phyloP scores from a whole-genome alignment of 1,284 basidiomycete genomes.

The Rhodotorula sp. region DNA sequence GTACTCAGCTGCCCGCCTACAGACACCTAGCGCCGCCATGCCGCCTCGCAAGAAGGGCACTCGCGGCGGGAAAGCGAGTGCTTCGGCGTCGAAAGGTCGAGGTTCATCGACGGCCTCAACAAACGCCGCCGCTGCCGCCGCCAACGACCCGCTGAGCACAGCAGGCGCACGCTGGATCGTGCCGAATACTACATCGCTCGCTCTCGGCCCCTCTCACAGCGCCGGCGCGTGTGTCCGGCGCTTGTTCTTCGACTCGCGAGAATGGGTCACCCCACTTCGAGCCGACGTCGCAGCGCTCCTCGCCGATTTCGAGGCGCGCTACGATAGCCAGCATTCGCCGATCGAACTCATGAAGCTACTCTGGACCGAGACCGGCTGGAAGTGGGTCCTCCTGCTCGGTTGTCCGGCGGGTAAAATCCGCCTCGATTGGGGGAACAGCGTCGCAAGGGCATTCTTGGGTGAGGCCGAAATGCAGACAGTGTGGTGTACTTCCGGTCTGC shows the following conservation, averaged over 20 bases:
- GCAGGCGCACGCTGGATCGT: not conserved
- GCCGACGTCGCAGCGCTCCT: slow-evolving; percentile 16
- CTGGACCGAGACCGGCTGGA: slow-evolving; percentile 21
- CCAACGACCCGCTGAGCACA: not conserved
- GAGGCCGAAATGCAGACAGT: too few species aligned
- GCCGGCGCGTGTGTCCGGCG: not conserved
- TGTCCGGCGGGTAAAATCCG: slow-evolving; percentile 7
- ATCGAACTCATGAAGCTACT: slow-evolving; percentile 10
- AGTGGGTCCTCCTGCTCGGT: slow-evolving; percentile 16
- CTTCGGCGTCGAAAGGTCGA: not conserved
- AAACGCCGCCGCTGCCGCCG: not conserved
- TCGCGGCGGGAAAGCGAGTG: not conserved
- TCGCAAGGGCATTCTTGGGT: slow-evolving; percentile 22
- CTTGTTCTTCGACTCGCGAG: slow-evolving; percentile 20
- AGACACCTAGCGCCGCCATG: not conserved
- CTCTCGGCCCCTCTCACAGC: slow-evolving; percentile 4
- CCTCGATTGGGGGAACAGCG: slow-evolving; percentile 11
- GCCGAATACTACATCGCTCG: not conserved
- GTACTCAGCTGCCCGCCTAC: too few species aligned
- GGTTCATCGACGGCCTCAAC: not conserved
- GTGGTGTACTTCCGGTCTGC: not conserved
- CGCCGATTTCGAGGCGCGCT: slow-evolving; percentile 5
- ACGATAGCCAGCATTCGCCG: not conserved
- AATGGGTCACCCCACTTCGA: slow-evolving; percentile 20
- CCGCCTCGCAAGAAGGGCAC: not conserved